phyloP scores from a whole-genome alignment of 768 basidiomycete genomes.

The Amanita rimosa region DNA sequence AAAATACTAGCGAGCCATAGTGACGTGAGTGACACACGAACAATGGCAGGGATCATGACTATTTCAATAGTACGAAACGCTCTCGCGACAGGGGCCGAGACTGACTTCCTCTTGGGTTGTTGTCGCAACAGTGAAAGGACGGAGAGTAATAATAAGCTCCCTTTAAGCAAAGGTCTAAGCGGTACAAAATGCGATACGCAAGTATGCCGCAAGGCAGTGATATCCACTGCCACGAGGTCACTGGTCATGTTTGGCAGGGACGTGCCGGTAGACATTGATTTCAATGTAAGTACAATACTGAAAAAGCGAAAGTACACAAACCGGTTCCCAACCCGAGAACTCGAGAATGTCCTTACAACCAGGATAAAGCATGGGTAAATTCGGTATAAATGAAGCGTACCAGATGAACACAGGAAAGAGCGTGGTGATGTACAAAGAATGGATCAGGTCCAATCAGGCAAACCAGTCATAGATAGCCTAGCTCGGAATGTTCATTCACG shows the following conservation, averaged over 20 bases:
- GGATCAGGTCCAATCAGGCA: not conserved
- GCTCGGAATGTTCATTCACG: not conserved
- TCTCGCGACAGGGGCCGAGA: too few relatives aligned
- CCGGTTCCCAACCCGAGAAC: not conserved
- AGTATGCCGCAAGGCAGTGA: not conserved
- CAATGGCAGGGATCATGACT: not conserved
- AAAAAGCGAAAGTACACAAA: not conserved
- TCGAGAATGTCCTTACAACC: not conserved
- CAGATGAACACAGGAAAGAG: not conserved
- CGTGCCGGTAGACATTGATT: not conserved
- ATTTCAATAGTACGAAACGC: not conserved
- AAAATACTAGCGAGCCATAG: not conserved
- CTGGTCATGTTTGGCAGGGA: not conserved
- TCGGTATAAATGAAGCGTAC: not conserved
- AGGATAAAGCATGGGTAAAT: not conserved
- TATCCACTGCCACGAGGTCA: not conserved
- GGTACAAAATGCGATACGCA: not conserved
- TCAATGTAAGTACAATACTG: not conserved
- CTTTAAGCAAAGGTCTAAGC: not conserved
- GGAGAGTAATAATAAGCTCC: not conserved
- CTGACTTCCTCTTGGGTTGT: not conserved
- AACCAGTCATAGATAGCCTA: not conserved
- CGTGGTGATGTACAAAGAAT: constrained; percentile 2
- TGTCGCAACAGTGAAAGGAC: not conserved
- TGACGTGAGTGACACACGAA: not conserved